Conservation (phyloP, 495 filamentous ascomycete genomes). For the Podospora tetraspora region DNA sequence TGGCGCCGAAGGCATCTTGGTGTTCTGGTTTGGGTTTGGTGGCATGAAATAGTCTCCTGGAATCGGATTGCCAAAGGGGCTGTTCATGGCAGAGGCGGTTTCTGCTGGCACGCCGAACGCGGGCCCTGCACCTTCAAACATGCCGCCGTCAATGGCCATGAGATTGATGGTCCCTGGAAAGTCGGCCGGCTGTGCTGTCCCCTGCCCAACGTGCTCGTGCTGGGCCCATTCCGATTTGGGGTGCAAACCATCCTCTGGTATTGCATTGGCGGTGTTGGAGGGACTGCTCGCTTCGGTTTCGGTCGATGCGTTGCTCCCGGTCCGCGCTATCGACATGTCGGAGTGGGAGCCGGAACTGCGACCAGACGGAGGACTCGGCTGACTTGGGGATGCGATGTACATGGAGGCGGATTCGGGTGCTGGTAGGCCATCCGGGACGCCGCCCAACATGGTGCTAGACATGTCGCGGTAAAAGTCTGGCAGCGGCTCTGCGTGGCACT, state of each 20-base stretch:
- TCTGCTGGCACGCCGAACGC: background rate
- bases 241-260: background rate
- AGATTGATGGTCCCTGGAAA: background rate
- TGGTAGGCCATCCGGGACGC: background rate
- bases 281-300: background rate
- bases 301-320: background rate
- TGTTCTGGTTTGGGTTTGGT: background rate
- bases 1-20: background rate
- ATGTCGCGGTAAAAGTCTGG: background rate
- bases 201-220: background rate
- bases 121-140: background rate
- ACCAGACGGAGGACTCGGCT: background rate
- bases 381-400: background rate
- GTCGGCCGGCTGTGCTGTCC: background rate
- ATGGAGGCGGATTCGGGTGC: background rate
- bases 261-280: background rate
- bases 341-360: background rate
- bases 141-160: background rate
- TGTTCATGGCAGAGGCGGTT: background rate
- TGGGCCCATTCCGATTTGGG: background rate
- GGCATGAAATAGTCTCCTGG: background rate
- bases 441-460: background rate
- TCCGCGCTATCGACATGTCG: background rate
- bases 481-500: background rate
- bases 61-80: background rate